phyloP scores from a whole-genome alignment of 2,329 filamentous ascomycete genomes.

The Aspergillus cejpii region DNA sequence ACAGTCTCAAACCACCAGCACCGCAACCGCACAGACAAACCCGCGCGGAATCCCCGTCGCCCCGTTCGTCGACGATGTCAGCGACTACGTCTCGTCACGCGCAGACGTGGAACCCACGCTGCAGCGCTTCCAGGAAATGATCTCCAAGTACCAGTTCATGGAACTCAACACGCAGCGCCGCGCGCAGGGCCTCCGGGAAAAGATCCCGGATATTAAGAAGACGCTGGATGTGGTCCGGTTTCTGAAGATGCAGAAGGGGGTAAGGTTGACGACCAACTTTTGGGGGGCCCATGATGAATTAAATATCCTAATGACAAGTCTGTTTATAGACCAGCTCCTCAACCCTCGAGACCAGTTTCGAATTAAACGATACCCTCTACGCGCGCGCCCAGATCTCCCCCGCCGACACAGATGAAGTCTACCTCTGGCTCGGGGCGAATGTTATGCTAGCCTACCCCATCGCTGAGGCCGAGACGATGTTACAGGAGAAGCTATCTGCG shows the following conservation, averaged over 20 bases:
- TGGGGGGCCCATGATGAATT: neutral
- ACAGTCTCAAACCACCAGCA: conserved; percentile 17
- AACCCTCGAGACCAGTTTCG: conserved; percentile 80
- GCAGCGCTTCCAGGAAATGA: conserved; percentile 43
- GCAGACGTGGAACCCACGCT: conserved; percentile 44
- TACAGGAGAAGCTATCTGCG: conserved; percentile 68
- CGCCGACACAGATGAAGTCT: conserved; percentile 71
- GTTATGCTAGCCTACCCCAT: conserved; percentile 96
- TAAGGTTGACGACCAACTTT: conserved; percentile 32
- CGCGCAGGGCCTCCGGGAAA: conserved; percentile 75
- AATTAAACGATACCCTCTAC: conserved; percentile 92
- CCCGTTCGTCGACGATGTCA: conserved; percentile 44
- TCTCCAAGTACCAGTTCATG: conserved; percentile 99
- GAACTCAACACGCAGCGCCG: conserved; percentile 85
- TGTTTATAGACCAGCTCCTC: conserved; percentile 28
- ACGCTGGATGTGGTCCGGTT: conserved; percentile 88
- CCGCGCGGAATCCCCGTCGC: conserved; percentile 43
- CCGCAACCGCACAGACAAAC: conserved; percentile 34
- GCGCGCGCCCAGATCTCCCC: conserved; percentile 76
- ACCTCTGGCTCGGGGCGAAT: conserved; percentile 96
- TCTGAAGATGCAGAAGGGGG: conserved; percentile 67
- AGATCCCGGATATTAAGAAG: conserved; percentile 95
- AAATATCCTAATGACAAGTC: neutral
- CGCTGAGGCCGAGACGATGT: conserved; percentile 71
- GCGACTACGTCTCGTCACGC: conserved; percentile 42